Evolutionary conservation across 2,329 filamentous ascomycete species (phyloP).

Genomic region (Aureobasidium sp.): DNA sequence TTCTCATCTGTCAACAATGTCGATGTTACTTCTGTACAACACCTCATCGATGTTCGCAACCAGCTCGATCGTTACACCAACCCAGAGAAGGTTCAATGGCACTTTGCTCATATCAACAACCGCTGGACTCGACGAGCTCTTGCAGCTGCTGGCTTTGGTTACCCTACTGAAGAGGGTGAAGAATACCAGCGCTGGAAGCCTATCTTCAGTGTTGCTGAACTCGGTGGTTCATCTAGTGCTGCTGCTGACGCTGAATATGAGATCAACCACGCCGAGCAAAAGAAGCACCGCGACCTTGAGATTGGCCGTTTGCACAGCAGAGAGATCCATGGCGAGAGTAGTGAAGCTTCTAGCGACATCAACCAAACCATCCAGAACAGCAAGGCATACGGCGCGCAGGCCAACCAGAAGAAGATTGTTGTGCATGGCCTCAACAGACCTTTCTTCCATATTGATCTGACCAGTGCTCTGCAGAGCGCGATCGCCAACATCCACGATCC

Average conservation of each 20-base stretch:
- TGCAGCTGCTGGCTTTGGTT: conserved; percentile 79
- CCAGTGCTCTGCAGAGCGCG: conserved; percentile 78
- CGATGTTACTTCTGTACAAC: conserved; percentile 85
- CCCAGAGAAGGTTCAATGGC: conserved; percentile 84
- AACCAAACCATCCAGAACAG: conserved; percentile 36
- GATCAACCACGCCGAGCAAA: conserved; percentile 44
- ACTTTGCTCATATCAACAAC: conserved; percentile 89
- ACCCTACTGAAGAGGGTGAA: conserved; percentile 50
- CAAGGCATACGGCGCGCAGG: conserved; percentile 29
- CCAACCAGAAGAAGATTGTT: conserved; percentile 43
- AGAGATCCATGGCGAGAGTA: conserved; percentile 18
- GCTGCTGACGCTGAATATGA: conserved; percentile 58
- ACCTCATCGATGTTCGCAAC: conserved; percentile 88
- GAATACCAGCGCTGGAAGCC: conserved; percentile 71
- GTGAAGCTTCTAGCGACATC: conserved; percentile 14
- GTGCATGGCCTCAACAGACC: conserved; percentile 84
- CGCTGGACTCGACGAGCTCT: conserved; percentile 91
- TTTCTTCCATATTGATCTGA: conserved; percentile 89
- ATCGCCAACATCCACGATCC: conserved; percentile 56
- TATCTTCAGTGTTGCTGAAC: conserved; percentile 89
- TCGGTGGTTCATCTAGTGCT: conserved; percentile 62
- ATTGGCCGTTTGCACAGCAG: conserved; percentile 20
- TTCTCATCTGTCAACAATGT: conserved; percentile 91
- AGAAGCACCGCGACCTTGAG: conserved; percentile 24
- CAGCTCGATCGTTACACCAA: conserved; percentile 79